phyloP scores from a whole-genome alignment of 106 monocot species.

The Platanthera guangdongensis region DNA sequence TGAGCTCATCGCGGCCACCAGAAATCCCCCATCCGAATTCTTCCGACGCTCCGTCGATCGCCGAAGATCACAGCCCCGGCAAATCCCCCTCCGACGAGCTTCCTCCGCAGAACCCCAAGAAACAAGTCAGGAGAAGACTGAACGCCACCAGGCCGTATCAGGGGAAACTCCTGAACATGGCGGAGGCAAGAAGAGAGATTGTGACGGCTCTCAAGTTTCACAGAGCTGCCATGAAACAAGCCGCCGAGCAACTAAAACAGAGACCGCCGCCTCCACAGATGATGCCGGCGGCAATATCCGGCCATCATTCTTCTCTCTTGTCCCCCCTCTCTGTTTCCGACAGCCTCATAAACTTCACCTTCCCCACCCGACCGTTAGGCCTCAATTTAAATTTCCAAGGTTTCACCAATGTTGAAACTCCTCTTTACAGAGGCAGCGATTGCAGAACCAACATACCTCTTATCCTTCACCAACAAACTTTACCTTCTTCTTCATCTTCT shows the following conservation, averaged over 20 bases:
- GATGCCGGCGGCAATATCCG: neutral
- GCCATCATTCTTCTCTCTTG: slow-evolving; percentile 12
- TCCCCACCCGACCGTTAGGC: neutral
- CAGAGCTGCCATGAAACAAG: slow-evolving; percentile 92
- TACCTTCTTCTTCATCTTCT: slow-evolving; percentile 18
- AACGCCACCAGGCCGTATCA: slow-evolving; percentile 74
- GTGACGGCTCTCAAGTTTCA: slow-evolving; percentile 84
- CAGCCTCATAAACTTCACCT: neutral
- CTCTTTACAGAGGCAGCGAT: neutral
- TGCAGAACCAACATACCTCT: too few species aligned
- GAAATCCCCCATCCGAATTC: too few species aligned
- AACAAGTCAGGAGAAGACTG: slow-evolving; percentile 76
- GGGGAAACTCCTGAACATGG: slow-evolving; percentile 80
- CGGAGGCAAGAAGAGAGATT: slow-evolving; percentile 87
- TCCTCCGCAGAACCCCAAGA: slow-evolving; percentile 35
- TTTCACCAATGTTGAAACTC: slow-evolving; percentile 11
- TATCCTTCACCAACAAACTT: neutral
- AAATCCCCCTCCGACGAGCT: neutral
- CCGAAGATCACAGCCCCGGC: neutral
- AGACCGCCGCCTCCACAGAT: too few species aligned
- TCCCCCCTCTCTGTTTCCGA: slow-evolving; percentile 8
- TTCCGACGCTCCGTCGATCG: slow-evolving; percentile 3
- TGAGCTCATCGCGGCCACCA: slow-evolving; percentile 3
- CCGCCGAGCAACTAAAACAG: slow-evolving; percentile 40
- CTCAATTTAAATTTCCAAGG: neutral